phyloP scores from a whole-genome alignment of 192 early-diverging fungal genomes.

The Coemansia sp. region DNA sequence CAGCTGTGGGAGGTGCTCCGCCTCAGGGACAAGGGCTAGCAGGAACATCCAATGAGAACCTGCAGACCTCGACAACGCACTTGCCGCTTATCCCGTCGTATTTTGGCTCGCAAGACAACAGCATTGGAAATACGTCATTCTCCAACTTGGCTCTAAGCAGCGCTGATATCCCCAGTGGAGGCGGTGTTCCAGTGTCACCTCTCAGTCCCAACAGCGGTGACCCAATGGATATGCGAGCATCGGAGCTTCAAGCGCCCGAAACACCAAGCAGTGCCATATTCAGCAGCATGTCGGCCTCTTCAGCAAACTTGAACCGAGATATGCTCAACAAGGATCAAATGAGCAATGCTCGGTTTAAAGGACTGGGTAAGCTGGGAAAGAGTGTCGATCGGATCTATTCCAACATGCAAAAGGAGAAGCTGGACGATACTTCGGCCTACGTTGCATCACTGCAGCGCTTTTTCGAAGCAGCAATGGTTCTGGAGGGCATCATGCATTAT shows the following conservation, averaged over 20 bases:
- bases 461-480: conserved; percentile 43
- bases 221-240: conserved; percentile 12
- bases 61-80: conserved; percentile 35
- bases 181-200: conserved; percentile 32
- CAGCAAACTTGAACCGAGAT: conserved; percentile 23
- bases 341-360: conserved; percentile 48
- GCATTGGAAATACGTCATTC: conserved; percentile 29
- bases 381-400: conserved; percentile 55
- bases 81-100: conserved; percentile 18
- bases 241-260: conserved; percentile 25
- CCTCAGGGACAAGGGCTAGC: conserved; percentile 14
- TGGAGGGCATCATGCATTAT: conserved; percentile 42
- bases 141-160: conserved; percentile 40
- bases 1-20: not conserved
- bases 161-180: conserved; percentile 23
- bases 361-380: conserved; percentile 51
- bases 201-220: conserved; percentile 33
- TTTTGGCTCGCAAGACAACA: conserved; percentile 11
- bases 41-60: conserved; percentile 33
- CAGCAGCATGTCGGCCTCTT: conserved; percentile 10
- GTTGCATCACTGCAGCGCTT: conserved; percentile 44
- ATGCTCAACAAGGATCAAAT: conserved; percentile 49
- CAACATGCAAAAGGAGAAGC: conserved; percentile 53
- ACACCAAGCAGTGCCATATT: conserved; percentile 25
- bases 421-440: conserved; percentile 48